phyloP scores from a whole-genome alignment of 305 asterid species.

The Galium porrigens region DNA sequence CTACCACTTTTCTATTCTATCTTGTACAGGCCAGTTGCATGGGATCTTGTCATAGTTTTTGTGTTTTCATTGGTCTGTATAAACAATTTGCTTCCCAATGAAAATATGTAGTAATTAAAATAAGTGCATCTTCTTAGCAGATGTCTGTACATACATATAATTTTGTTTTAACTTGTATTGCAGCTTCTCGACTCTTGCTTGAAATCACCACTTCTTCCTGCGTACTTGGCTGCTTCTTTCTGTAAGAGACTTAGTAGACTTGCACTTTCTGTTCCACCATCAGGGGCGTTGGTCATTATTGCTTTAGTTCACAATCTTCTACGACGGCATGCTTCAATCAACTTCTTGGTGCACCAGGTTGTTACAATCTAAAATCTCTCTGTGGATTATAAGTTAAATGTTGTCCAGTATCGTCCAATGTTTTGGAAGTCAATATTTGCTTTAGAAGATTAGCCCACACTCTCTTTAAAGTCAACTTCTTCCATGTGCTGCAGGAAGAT shows the following conservation, averaged over 20 bases:
- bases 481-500: conserved; percentile 30
- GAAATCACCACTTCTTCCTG: conserved; percentile 88
- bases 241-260: conserved; percentile 83
- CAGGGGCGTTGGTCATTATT: conserved; percentile 61
- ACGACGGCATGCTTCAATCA: conserved; percentile 83
- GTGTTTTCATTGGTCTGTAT: neutral
- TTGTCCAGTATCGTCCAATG: neutral
- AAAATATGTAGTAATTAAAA: neutral
- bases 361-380: conserved; percentile 12
- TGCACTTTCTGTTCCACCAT: conserved; percentile 61
- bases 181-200: conserved; percentile 95
- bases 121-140: neutral
- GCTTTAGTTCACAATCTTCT: conserved; percentile 87
- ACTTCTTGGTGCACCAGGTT: conserved; percentile 76
- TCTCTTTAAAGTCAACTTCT: neutral
- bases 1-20: neutral
- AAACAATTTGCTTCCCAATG: neutral
- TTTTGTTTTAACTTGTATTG: conserved; percentile 9
- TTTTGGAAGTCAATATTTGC: neutral
- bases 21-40: neutral
- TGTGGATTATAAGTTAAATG: neutral
- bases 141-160: neutral
- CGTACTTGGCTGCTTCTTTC: conserved; percentile 85
- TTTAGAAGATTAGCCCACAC: neutral
- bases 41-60: neutral